A percentile compares a stretch with the other conserved stretches of the same genome.
Evolutionary conservation across 2,329 filamentous ascomycete species (phyloP).

Genomic region (Fusarium dimerum): DNA sequence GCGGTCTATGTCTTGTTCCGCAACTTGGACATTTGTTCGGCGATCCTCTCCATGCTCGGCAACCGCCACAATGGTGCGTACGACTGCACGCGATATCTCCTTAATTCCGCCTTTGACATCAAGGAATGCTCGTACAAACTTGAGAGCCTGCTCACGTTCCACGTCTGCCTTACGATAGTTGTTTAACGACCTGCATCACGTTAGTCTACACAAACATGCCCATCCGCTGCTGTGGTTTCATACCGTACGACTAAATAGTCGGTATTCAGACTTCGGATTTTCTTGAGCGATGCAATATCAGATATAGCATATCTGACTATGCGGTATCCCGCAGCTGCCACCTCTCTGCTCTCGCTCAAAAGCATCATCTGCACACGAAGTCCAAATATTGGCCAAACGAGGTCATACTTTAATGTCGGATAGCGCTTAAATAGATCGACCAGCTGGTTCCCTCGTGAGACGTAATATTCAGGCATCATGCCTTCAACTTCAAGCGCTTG

Average conservation of each 20-base stretch:
- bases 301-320: slow-evolving; percentile 94
- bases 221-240: neutral
- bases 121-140: slow-evolving; percentile 91
- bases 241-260: slow-evolving; percentile 81
- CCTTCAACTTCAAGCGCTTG: slow-evolving; percentile 86
- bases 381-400: slow-evolving; percentile 95
- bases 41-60: slow-evolving; percentile 88
- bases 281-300: slow-evolving; percentile 84
- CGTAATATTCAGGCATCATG: slow-evolving; percentile 92
- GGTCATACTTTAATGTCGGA: slow-evolving; percentile 91
- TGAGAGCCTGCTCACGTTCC: slow-evolving; percentile 93
- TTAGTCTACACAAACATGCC: slow-evolving; percentile 7
- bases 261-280: slow-evolving; percentile 83
- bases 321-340: slow-evolving; percentile 91
- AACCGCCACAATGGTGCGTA: slow-evolving; percentile 86
- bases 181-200: slow-evolving; percentile 66
- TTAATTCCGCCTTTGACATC: slow-evolving; percentile 91
- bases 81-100: slow-evolving; percentile 84
- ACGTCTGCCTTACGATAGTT: slow-evolving; percentile 98
- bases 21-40: slow-evolving; percentile 67
- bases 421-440: slow-evolving; percentile 97
- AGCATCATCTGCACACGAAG: slow-evolving; percentile 94
- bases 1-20: slow-evolving; percentile 78
- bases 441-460: slow-evolving; percentile 85
- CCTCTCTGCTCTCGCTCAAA: slow-evolving; percentile 91